phyloP scores from a whole-genome alignment of 768 basidiomycete genomes.

The Xerocomus potaroensis region DNA sequence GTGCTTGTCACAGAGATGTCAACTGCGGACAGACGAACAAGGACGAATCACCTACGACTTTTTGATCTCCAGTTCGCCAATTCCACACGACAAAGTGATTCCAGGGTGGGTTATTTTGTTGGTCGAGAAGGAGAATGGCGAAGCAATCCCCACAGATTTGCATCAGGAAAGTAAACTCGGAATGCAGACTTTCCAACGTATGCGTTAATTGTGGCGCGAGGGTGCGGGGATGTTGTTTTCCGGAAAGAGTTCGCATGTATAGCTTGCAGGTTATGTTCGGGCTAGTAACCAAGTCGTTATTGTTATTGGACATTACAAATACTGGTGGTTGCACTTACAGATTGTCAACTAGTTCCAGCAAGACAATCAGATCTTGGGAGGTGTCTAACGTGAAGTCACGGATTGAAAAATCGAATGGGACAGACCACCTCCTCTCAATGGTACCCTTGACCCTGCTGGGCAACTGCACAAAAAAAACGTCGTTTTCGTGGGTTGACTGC shows the following conservation, averaged over 20 bases:
- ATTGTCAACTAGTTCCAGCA: conserved; percentile 18
- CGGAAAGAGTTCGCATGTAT: too few relatives aligned
- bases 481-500: conserved; percentile 15
- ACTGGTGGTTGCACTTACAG: conserved; percentile 12
- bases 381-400: too few relatives aligned
- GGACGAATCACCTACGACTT: conserved; percentile 22
- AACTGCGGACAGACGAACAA: too few relatives aligned
- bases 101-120: background rate
- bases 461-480: conserved; percentile 23
- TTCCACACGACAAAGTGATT: conserved; percentile 31
- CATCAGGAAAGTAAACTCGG: conserved; percentile 20
- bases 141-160: conserved; percentile 30
- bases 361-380: too few relatives aligned
- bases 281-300: conserved; percentile 9
- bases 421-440: conserved; percentile 23
- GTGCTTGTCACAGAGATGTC: too few relatives aligned
- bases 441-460: conserved; percentile 29
- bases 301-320: background rate
- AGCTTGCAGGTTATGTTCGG: conserved; percentile 15
- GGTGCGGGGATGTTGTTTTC: conserved; percentile 24
- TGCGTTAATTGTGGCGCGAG: conserved; percentile 13
- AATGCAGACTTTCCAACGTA: background rate
- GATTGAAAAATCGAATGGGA: conserved; percentile 22
- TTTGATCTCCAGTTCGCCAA: conserved; percentile 30
- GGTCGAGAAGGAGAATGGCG: conserved; percentile 25